These are phyloP conservation scores for Triangularia setosa DNA, from an alignment of 2,329 filamentous ascomycete genomes.

Conservation along the genomic window DNA sequence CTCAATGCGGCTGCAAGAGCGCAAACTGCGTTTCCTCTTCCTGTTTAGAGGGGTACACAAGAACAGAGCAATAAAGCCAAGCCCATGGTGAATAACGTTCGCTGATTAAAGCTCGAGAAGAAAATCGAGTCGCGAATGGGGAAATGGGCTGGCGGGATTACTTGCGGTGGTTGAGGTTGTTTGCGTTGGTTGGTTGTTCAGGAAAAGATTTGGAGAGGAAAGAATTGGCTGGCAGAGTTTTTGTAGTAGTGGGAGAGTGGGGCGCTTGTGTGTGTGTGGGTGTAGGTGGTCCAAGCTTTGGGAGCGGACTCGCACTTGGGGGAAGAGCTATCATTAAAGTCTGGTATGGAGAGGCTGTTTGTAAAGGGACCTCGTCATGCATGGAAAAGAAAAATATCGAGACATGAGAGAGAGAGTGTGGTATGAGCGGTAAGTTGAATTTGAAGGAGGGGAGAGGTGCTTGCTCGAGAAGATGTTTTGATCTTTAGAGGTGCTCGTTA, in stretches of 20 bases:
- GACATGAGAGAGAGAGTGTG: too few relatives aligned
- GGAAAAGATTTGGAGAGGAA: background rate
- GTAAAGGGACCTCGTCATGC: too few relatives aligned
- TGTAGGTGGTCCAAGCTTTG: background rate
- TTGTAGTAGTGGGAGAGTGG: background rate
- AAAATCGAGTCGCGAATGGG: background rate
- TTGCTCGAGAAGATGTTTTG: too few relatives aligned
- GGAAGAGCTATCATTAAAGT: too few relatives aligned
- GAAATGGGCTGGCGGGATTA: background rate
- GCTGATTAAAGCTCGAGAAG: background rate
- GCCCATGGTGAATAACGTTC: background rate
- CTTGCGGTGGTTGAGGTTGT: background rate
- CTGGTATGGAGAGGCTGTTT: too few relatives aligned
- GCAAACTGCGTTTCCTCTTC: background rate
- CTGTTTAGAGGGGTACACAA: background rate
- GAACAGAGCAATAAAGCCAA: background rate
- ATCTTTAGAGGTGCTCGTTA: too few relatives aligned
- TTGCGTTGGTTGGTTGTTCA: background rate
- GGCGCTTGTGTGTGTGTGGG: background rate
- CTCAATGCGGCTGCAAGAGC: background rate
- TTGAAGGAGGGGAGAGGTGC: too few relatives aligned
- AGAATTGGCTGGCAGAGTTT: background rate
- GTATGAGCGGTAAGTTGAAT: too few relatives aligned
- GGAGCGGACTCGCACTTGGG: background rate
- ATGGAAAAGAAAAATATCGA: too few relatives aligned